Base-by-base conservation (phyloP, 179 eudicot species). In the Pouteria campechiana region DNA sequence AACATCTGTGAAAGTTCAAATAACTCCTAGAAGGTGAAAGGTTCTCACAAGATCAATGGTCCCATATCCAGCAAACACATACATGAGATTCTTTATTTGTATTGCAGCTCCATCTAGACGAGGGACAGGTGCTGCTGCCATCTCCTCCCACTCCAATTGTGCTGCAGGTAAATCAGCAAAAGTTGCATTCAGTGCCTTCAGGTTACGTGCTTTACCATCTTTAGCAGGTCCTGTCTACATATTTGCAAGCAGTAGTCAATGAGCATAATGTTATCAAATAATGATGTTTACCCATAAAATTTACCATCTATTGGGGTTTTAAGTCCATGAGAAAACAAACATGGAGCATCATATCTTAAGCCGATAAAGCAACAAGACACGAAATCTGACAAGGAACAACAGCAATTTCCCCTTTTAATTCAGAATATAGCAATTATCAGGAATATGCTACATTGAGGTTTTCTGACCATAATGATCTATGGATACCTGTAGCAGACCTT, bases 31-130 rank as follows among this genome's bases (percentile, higher is more conserved):
- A 15, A 17, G 11, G 24, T 23, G 11, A 44, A 20, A 57, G 21
- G 48, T 25, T 50, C 96, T 79, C 54, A 92, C 99, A 68, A n/a
- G 29, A 52, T 79, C 75, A 48, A 83, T 87, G 69, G 78, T 87
- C 51, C 79, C 86, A 52, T 92, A 92, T 50, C 99, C 94, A 50
- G 96, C 96, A 68, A 92, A 92, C 5, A 92, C 99, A 41, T 28
- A 92, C 54, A 92, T 65, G 37, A 79, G 74, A 70, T 92, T 54
- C 43, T 79, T 75, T 47, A 92, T 83, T 64, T 92, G 99, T 35
- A 79, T 54, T 5, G 99, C 96, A 15, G 99, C 96, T 8, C 99
- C 99, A 32, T 92, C 99, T 38, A 88, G 72, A 47, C 99, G 94
- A 11, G 94, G 81, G 57, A 83, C 89, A 0, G 94, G 94, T 37